phyloP scores from a whole-genome alignment of 1,284 basidiomycete species.

The Moniliophthora roreri region DNA sequence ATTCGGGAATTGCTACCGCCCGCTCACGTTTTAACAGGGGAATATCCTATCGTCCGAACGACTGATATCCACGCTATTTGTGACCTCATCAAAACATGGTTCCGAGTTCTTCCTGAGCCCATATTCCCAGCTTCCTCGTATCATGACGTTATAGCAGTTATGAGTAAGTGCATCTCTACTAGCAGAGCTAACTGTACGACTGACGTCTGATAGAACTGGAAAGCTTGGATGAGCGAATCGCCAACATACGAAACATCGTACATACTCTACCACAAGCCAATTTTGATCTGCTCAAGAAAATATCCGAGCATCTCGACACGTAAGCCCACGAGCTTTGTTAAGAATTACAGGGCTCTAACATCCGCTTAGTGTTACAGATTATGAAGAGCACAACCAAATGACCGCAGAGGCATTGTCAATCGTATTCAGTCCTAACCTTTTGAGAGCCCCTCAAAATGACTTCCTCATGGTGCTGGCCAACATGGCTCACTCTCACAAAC shows the following conservation, averaged over 20 bases:
- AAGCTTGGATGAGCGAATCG: conserved; percentile 65
- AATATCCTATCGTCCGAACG: conserved; percentile 52
- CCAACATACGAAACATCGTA: conserved; percentile 63
- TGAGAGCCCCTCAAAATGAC: conserved; percentile 70
- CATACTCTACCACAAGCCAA: conserved; percentile 67
- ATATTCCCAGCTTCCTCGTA: conserved; percentile 73
- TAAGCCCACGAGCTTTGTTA: conserved; percentile 32
- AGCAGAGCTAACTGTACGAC: conserved; percentile 1
- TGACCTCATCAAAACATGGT: conserved; percentile 81
- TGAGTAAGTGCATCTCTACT: conserved; percentile 48
- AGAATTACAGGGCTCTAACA: conserved; percentile 9
- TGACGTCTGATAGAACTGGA: conserved; percentile 49
- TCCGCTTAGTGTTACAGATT: conserved; percentile 71
- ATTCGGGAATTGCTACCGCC: not conserved
- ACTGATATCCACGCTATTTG: conserved; percentile 81
- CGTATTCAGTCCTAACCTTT: conserved; percentile 78
- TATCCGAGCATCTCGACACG: conserved; percentile 82
- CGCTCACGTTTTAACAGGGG: conserved; percentile 36
- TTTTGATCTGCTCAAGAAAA: conserved; percentile 72
- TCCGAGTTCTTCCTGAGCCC: conserved; percentile 76
- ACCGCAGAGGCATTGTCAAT: conserved; percentile 79
- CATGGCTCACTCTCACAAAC: conserved; percentile 72
- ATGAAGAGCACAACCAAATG: conserved; percentile 85
- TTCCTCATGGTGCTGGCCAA: conserved; percentile 74
- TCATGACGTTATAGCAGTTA: conserved; percentile 64